Evolutionary conservation across 306 rosid species (phyloP), one percentile per base, ranked within the genome.

Genomic region (Casuarina equisetifolia): DNA sequence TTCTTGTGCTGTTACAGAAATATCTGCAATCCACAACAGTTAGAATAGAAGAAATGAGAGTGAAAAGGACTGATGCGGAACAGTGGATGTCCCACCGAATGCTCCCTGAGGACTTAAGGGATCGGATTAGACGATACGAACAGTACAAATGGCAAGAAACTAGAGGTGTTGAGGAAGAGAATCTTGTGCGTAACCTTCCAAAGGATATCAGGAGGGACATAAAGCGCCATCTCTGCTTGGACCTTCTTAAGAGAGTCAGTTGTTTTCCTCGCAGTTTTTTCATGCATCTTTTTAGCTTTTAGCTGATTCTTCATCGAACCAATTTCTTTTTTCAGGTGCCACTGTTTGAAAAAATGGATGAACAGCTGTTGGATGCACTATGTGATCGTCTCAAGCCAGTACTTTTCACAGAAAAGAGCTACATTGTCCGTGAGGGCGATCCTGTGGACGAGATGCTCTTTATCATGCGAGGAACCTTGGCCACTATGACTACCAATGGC

Each of bases 91-190:
- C 94, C 50, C 97, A 91, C 76, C 89, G 99, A 4, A 87, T 92
- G 97, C 92, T 95, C 63, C 97, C 98, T 0, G 88, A 78, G 50
- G 15, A 44, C 16, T 72, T 95, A 74, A 95, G 79, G 84, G 77
- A 89, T 54, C 90, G 97, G 61, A 87, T 95, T 40, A 84, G 97
- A 77, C 75, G 89, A n/a, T 87, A 91, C 40, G 96, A 90, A 17
- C 96, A 92, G 72, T 92, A 87, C 87, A 92, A 85, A 90, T 95
- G 99, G 99, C 97, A 91, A 80, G 97, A 91, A 86, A 92, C 90
- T 40, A 85, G 97, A 53, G 97, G 99, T 38, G 96, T 91, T 6
- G 91, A 86, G 17, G 99, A 95, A 75, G 99, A 92, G 70, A 52
- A 69, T 45, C 86, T 95, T 2, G 78, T 95, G 17, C 74, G 79